Evolutionary conservation across 2,329 filamentous ascomycete genomes (phyloP).

Genomic region (Diaporthe aspalathi): DNA sequence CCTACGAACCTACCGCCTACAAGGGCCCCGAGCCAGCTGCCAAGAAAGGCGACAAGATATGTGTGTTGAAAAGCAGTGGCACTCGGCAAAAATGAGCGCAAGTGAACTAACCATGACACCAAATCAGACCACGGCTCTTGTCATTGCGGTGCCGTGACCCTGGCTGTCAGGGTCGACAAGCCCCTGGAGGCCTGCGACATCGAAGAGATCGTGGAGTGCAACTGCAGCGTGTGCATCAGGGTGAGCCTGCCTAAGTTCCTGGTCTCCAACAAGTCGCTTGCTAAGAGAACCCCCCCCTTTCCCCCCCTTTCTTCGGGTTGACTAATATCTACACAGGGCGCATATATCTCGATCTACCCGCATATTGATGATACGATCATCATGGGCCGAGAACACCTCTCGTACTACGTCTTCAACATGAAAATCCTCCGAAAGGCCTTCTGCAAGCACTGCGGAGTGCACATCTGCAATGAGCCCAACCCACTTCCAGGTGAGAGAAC

Average conservation of each 20-base stretch:
- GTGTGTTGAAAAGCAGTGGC: background rate
- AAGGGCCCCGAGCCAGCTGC: slow-evolving; percentile 55
- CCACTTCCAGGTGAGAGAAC: slow-evolving; percentile 44
- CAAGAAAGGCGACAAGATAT: slow-evolving; percentile 53
- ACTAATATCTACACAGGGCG: slow-evolving; percentile 49
- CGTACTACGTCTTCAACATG: slow-evolving; percentile 51
- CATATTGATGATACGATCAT: slow-evolving; percentile 53
- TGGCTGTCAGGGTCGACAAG: slow-evolving; percentile 54
- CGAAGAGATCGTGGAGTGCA: slow-evolving; percentile 55
- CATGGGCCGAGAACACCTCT: slow-evolving; percentile 54
- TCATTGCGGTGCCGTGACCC: slow-evolving; percentile 62
- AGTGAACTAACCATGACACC: background rate
- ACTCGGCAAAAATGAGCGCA: background rate
- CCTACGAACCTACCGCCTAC: slow-evolving; percentile 52
- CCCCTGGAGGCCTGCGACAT: slow-evolving; percentile 53
- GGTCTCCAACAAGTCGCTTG: background rate
- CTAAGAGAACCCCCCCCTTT: slow-evolving; percentile 15
- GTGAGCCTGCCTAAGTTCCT: slow-evolving; percentile 45
- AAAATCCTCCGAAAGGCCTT: slow-evolving; percentile 55
- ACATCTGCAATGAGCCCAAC: slow-evolving; percentile 50
- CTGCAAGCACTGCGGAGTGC: slow-evolving; percentile 62
- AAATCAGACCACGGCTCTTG: slow-evolving; percentile 58
- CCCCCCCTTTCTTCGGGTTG: no score
- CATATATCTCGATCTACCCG: slow-evolving; percentile 59
- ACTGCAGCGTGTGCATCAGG: slow-evolving; percentile 62